Base-by-base conservation (phyloP, 1,284 basidiomycete species). In the Cryptococcus wingfieldii region DNA sequence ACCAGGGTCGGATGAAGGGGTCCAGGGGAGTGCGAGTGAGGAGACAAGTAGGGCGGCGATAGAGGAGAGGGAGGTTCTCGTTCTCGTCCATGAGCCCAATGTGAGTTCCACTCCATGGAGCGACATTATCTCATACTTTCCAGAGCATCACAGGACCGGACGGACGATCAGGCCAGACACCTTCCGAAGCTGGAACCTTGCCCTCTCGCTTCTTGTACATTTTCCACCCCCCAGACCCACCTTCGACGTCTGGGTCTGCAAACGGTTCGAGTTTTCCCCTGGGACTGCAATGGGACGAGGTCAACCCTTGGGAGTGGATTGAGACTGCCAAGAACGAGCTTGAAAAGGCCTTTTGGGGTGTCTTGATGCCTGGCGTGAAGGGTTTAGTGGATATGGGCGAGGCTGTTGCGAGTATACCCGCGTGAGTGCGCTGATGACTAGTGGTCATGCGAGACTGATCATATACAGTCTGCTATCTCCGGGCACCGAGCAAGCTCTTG, bases 351-450 rank as follows among this genome's bases (percentile, higher is more conserved):
- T 60, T 60, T 31, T 60, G 58, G 58, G 51, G 50, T 4, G 25
- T 60, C 25, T 28, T 57, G 34, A 60, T 60, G 55, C 59, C 59
- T 42, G 55, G 59, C 5, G 34, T 60, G 3, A 53, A 47, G 8
- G 55, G 56, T 19, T 48, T 52, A 34, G 50, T 55, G 14, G 38
- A 42, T 37, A 13, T 47, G 25, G 31, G 46, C 25, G 46, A 47
- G 27, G n/a, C 23, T 18, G 31, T 47, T n/a, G 25, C 46, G 25
- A 14, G 31, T 16, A 25, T 27, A 16, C 19, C 46, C 10, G 27
- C 10, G 46, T 28, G 45, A 23, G 45, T 16, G 23, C 2, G 23
- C 31, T 34, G 9, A 13, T 42, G 41, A 8, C 14, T 42, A 7
- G 7, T 42, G n/a, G 7, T 42, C 8, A 13, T 42, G 7, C 7